Evolutionary conservation across 140 eudicot genomes (phyloP), one percentile per base, ranked within the genome.

Genomic region (Erigeron philadelphicus): DNA sequence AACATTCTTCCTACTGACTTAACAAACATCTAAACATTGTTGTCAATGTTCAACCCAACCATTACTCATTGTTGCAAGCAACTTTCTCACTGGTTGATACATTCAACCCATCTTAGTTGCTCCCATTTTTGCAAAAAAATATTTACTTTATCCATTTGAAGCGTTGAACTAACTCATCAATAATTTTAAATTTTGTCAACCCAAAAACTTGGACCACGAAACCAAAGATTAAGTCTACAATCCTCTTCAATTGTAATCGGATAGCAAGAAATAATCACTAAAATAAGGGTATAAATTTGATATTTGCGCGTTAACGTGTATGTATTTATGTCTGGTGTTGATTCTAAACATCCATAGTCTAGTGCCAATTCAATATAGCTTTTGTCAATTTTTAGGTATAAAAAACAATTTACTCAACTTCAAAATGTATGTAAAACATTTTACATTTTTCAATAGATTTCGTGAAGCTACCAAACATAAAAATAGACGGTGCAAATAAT

Each of bases 231-330:
- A 23, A 72, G 9, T 16, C 38, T 58, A 15, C 6, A 66, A 81
- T 88, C 98, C 98, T 92, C 98, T 82, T 92, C 90, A 23, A 88
- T 81, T 75, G 88, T 84, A 68, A 95, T 92, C 19, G 45, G 84
- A 68, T 88, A 92, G 71, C 93, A 84, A 65, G 96, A 81, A 68
- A 88, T 92, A 88, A 79, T 92, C 98, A 38, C 79, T 95, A 64
- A 52, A 86, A 74, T 79, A 84, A 6, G 80, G 83, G 57, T 92
- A 96, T 18, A 95, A 84, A 17, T 86, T 88, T 2, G 95, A n/a
- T n/a, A 92, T 92, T 76, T 92, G 88, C 23, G 79, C 6, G 96
- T 92, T 69, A 92, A 67, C 42, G 98, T 92, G 50, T 88, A 92
- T 11, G 93, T 84, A 46, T 84, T n/a, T n/a, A n/a, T n/a, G n/a